phyloP scores from a whole-genome alignment of 108 stramenopile genomes.

The Stephanodiscus minutulus region DNA sequence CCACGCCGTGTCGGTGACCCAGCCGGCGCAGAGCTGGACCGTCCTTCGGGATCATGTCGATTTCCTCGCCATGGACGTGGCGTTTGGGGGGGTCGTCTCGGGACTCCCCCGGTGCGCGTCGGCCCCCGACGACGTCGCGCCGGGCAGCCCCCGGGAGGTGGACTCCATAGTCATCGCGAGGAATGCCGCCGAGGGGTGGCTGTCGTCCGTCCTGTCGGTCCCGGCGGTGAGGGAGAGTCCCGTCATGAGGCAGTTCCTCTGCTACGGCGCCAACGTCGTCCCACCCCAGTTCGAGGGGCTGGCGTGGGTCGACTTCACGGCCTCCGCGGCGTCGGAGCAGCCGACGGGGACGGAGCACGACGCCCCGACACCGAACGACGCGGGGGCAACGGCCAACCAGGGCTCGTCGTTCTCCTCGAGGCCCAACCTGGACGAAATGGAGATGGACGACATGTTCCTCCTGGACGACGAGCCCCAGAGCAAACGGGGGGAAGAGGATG shows the following conservation, averaged over 20 bases:
- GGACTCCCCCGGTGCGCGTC: slow-evolving; percentile 53
- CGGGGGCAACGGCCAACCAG: slow-evolving; percentile 5
- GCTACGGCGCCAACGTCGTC: slow-evolving; percentile 78
- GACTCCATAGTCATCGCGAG: slow-evolving; percentile 53
- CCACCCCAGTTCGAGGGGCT: slow-evolving; percentile 83
- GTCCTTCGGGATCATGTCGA: slow-evolving; percentile 85
- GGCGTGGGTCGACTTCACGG: slow-evolving; percentile 68
- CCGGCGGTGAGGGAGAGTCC: slow-evolving; percentile 66
- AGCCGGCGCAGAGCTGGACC: slow-evolving; percentile 85
- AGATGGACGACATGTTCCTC: slow-evolving; percentile 80
- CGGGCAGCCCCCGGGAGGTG: slow-evolving; percentile 23
- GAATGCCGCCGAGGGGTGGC: slow-evolving; percentile 72
- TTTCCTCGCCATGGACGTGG: slow-evolving; percentile 60
- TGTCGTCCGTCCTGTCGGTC: slow-evolving; percentile 58
- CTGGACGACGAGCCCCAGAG: slow-evolving; percentile 51
- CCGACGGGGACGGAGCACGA: slow-evolving; percentile 12
- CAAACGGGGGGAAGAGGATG: slow-evolving; percentile 34
- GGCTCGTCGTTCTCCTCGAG: slow-evolving; percentile 13
- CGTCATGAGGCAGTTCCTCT: slow-evolving; percentile 73
- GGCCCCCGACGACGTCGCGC: background rate
- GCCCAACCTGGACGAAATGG: slow-evolving; percentile 76
- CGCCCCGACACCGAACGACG: slow-evolving; percentile 2
- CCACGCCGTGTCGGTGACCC: slow-evolving; percentile 76
- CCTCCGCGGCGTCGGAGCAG: slow-evolving; percentile 18
- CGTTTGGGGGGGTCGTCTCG: slow-evolving; percentile 39